These are phyloP conservation scores for Aspergillus flavus DNA, from an alignment of 2,329 filamentous ascomycete species.

Conservation along the genomic window DNA sequence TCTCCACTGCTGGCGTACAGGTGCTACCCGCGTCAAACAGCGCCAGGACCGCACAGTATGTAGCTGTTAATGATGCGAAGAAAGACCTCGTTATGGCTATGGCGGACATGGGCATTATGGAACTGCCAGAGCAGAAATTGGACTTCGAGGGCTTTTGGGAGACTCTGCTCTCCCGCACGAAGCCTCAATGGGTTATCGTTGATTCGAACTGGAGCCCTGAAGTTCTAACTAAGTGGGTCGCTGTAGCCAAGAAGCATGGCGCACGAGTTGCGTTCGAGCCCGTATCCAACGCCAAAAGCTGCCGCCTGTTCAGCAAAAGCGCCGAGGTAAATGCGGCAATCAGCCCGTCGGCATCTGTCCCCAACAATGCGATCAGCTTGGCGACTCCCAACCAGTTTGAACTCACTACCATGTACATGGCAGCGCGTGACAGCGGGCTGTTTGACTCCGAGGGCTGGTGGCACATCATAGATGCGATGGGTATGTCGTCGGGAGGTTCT, in stretches of 20 bases:
- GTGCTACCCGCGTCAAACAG: slow-evolving; percentile 55
- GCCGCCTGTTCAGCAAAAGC: slow-evolving; percentile 61
- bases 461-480: slow-evolving; percentile 74
- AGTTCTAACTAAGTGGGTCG: slow-evolving; percentile 69
- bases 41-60: slow-evolving; percentile 82
- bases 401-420: slow-evolving; percentile 73
- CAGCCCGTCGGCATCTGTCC: slow-evolving; percentile 50
- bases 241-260: slow-evolving; percentile 58
- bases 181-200: slow-evolving; percentile 76
- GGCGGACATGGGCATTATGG: slow-evolving; percentile 90
- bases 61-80: slow-evolving; percentile 80
- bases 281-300: slow-evolving; percentile 79
- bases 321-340: slow-evolving; percentile 31
- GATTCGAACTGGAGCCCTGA: slow-evolving; percentile 82
- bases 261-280: slow-evolving; percentile 80
- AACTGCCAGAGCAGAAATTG: slow-evolving; percentile 44
- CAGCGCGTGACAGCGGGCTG: slow-evolving; percentile 67
- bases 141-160: slow-evolving; percentile 61
- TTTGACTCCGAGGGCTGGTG: slow-evolving; percentile 78
- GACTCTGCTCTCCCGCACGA: slow-evolving; percentile 57
- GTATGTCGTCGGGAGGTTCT: slow-evolving; percentile 67
- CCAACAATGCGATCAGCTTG: slow-evolving; percentile 69
- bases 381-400: slow-evolving; percentile 84
- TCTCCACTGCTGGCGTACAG: slow-evolving; percentile 68
- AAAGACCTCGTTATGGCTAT: slow-evolving; percentile 89